Percentiles rank a stretch among this genome's conserved stretches.
phyloP scores from a whole-genome alignment of 2,329 filamentous ascomycete genomes.

The Cercospora sojina region DNA sequence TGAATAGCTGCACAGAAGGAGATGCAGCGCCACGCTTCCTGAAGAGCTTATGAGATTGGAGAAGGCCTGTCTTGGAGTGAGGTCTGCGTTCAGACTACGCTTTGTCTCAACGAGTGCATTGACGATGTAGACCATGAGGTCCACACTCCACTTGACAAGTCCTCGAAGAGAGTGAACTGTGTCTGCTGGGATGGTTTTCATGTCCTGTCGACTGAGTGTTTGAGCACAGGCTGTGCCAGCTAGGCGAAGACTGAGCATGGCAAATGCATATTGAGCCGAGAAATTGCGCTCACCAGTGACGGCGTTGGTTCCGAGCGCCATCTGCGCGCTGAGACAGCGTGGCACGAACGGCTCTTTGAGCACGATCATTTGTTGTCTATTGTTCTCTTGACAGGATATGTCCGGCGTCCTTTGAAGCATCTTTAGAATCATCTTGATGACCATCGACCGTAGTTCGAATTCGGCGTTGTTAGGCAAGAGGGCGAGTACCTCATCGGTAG shows the following conservation, averaged over 20 bases:
- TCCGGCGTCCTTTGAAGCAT: constrained; percentile 74
- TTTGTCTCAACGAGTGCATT: constrained; percentile 53
- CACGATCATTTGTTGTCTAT: constrained; percentile 60
- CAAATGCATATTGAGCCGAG: constrained; percentile 70
- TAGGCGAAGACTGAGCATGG: constrained; percentile 72
- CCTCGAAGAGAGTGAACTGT: constrained; percentile 71
- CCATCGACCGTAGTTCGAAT: constrained; percentile 65
- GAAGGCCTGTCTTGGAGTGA: constrained; percentile 24
- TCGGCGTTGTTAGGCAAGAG: constrained; percentile 38
- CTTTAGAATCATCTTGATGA: constrained; percentile 62
- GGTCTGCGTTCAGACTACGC: constrained; percentile 11
- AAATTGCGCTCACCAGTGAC: constrained; percentile 61
- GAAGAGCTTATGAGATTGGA: constrained; percentile 23
- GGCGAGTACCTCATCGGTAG: constrained; percentile 52
- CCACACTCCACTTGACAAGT: constrained; percentile 74
- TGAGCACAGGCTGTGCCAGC: constrained; percentile 40
- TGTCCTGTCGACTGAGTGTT: constrained; percentile 26
- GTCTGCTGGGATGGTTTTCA: constrained; percentile 49
- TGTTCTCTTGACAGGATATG: constrained; percentile 66
- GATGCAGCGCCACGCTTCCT: constrained; percentile 37
- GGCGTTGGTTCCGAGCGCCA: constrained; percentile 71
- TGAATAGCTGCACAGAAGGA: constrained; percentile 72
- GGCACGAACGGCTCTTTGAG: constrained; percentile 72
- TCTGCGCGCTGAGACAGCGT: constrained; percentile 74
- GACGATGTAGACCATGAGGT: constrained; percentile 59